These are phyloP conservation scores for Candida sp. DNA, from an alignment of 1,139 yeast genomes.

Conservation along the genomic window DNA sequence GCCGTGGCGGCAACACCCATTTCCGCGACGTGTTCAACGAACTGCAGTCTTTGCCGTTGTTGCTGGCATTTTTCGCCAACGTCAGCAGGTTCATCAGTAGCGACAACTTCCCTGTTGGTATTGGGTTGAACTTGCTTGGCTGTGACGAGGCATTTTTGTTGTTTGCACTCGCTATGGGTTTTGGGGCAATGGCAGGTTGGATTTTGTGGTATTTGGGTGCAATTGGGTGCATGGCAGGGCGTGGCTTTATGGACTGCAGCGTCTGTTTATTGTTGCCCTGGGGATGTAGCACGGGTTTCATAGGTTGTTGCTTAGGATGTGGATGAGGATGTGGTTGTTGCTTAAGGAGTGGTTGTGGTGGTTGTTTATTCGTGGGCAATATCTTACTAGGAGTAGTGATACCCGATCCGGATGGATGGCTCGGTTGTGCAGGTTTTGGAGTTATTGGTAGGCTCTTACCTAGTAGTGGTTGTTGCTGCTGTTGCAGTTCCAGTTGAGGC, in stretches of 20 bases:
- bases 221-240: conserved; percentile 8
- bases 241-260: conserved; percentile 4
- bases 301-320: conserved; percentile 2
- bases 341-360: not conserved
- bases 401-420: not conserved
- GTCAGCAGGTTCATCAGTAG: conserved; percentile 14
- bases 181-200: conserved; percentile 49
- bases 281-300: not conserved
- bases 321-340: conserved; percentile 1
- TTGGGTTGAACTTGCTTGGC: conserved; percentile 14
- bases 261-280: conserved; percentile 2
- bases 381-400: not conserved
- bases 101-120: conserved; percentile 16
- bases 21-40: conserved; percentile 54
- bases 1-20: conserved; percentile 71
- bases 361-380: not conserved
- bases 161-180: conserved; percentile 32
- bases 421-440: conserved; percentile 1
- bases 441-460: not conserved
- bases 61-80: conserved; percentile 5
- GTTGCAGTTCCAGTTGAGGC: not conserved
- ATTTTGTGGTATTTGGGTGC: conserved; percentile 37
- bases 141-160: not conserved
- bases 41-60: conserved; percentile 16
- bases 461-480: not conserved